Percentiles rank a stretch among this genome's conserved stretches.
phyloP scores from a whole-genome alignment of 2,329 filamentous ascomycete species.

The Colletotrichum euphorbiae region DNA sequence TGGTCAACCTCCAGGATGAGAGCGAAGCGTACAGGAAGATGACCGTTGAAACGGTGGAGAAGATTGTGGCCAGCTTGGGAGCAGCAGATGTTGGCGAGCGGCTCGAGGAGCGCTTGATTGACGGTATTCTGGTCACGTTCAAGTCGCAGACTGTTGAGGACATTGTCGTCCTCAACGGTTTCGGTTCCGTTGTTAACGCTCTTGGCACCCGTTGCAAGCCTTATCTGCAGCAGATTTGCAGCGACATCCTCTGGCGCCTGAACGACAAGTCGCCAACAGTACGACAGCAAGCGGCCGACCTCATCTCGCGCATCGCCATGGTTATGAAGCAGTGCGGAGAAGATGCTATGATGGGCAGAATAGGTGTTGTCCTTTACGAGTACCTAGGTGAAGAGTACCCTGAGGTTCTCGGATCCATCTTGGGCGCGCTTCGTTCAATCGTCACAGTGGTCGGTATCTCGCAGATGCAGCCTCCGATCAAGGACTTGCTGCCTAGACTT shows the following conservation, averaged over 20 bases:
- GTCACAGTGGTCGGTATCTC: conserved; percentile 98
- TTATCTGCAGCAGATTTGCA: conserved; percentile 96
- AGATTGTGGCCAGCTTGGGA: conserved; percentile 91
- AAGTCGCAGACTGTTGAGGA: conserved; percentile 98
- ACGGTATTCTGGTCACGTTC: conserved; percentile 95
- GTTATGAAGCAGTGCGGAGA: conserved; percentile 99
- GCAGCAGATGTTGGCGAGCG: conserved; percentile 94
- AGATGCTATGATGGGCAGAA: conserved; percentile 94
- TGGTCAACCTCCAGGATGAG: conserved; percentile 97
- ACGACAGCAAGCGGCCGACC: conserved; percentile 94
- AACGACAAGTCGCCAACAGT: conserved; percentile 99
- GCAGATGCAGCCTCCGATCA: conserved; percentile 98
- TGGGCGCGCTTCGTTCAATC: conserved; percentile 93
- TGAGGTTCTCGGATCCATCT: conserved; percentile 94
- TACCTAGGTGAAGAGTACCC: conserved; percentile 99
- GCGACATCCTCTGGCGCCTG: conserved; percentile 93
- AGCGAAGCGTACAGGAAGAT: conserved; percentile 98
- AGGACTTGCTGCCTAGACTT: conserved; percentile 91
- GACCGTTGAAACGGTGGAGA: conserved; percentile 98
- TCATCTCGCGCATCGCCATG: conserved; percentile 96
- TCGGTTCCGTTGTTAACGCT: conserved; percentile 96
- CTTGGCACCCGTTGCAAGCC: conserved; percentile 94
- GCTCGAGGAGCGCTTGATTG: conserved; percentile 91
- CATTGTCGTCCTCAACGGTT: conserved; percentile 95
- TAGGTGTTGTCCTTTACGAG: conserved; percentile 95